Percentiles rank a stretch among this genome's conserved stretches.
Conservation (phyloP, 352 stramenopile species). For the Globisporangium heterothallicum region DNA sequence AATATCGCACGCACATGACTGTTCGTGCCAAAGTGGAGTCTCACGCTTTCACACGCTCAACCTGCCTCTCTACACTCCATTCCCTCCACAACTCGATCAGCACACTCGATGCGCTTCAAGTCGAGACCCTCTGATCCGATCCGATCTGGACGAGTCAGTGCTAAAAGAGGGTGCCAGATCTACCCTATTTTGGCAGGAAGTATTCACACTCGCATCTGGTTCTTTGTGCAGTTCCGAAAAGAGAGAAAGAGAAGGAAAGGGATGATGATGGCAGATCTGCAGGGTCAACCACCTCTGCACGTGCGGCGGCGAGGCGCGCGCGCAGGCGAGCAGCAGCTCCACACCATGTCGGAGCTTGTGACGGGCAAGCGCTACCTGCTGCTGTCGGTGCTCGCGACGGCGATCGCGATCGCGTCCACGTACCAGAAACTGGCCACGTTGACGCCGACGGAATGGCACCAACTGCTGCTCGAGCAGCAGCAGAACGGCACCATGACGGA, state of each 20-base stretch:
- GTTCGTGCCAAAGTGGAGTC: too few relatives aligned
- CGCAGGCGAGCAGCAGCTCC: constrained; percentile 10
- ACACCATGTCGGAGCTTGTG: constrained; percentile 37
- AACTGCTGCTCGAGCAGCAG: constrained; percentile 12
- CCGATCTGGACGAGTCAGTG: too few relatives aligned
- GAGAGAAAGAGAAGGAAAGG: not conserved
- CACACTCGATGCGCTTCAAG: too few relatives aligned
- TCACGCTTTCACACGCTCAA: too few relatives aligned
- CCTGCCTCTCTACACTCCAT: too few relatives aligned
- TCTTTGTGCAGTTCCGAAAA: too few relatives aligned
- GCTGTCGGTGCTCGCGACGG: constrained; percentile 51
- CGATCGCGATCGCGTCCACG: constrained; percentile 40
- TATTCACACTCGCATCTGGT: too few relatives aligned
- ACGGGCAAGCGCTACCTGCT: constrained; percentile 56
- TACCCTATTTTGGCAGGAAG: too few relatives aligned
- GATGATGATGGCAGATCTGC: not conserved
- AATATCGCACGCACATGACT: too few relatives aligned
- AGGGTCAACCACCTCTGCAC: not conserved
- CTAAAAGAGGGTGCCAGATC: too few relatives aligned
- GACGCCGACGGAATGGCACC: constrained; percentile 10
- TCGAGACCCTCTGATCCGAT: too few relatives aligned
- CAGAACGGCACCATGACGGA: constrained; percentile 1
- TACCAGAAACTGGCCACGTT: constrained; percentile 30
- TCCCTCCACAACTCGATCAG: too few relatives aligned
- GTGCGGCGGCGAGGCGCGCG: not conserved